phyloP scores from a whole-genome alignment of 2,329 filamentous ascomycete species.

The Epichloe glyceriae region DNA sequence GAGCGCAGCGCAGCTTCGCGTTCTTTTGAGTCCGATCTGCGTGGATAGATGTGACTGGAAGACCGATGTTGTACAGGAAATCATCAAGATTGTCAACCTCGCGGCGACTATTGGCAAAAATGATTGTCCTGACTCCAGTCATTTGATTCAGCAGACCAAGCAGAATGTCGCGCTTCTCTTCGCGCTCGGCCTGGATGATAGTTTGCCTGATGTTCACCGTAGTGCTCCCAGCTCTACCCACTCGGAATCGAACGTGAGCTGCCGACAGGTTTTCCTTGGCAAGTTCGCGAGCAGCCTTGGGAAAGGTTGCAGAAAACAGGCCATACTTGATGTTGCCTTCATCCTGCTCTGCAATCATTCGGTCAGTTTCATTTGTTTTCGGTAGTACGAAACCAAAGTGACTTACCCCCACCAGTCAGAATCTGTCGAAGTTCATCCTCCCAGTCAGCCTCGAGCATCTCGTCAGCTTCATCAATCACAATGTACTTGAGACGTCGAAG shows the following conservation, averaged over 20 bases:
- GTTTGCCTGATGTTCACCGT: constrained; percentile 74
- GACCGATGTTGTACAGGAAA: constrained; percentile 62
- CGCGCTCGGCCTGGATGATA: constrained; percentile 52
- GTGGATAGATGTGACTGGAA: constrained; percentile 84
- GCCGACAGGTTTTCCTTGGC: constrained; percentile 63
- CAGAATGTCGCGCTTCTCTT: constrained; percentile 56
- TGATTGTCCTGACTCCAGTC: constrained; percentile 63
- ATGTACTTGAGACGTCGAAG: constrained; percentile 66
- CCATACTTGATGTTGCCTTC: constrained; percentile 56
- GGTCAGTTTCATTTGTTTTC: background rate
- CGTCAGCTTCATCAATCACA: constrained; percentile 89
- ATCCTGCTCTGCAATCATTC: constrained; percentile 50
- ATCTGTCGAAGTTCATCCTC: constrained; percentile 61
- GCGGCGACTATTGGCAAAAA: constrained; percentile 78
- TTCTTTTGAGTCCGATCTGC: constrained; percentile 77
- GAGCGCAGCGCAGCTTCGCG: constrained; percentile 82
- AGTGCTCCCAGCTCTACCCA: constrained; percentile 75
- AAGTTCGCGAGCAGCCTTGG: constrained; percentile 61
- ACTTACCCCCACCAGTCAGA: constrained; percentile 67
- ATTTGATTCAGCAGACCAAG: constrained; percentile 59
- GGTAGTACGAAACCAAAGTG: constrained; percentile 3
- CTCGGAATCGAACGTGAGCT: constrained; percentile 66
- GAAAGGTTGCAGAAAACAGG: constrained; percentile 94
- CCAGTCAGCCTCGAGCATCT: constrained; percentile 76
- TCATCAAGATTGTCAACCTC: constrained; percentile 78